phyloP scores from a whole-genome alignment of 2,329 filamentous ascomycete genomes.

The Apiospora pterosperma region DNA sequence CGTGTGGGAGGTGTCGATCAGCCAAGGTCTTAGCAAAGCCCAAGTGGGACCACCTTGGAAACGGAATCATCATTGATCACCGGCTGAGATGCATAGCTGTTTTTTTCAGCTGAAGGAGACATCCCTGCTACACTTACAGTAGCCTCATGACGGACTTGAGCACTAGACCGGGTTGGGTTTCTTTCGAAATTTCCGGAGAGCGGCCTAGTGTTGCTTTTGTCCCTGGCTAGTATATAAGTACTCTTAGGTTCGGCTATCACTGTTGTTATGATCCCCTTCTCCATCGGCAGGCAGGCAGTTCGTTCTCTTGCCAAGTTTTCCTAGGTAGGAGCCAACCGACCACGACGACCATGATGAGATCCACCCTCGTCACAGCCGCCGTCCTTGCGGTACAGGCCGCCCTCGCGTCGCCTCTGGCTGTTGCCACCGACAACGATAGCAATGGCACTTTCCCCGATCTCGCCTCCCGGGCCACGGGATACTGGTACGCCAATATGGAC shows the following conservation, averaged over 20 bases:
- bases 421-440: not conserved
- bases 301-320: not conserved
- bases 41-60: not conserved
- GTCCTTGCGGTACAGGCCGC: not conserved
- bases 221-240: not conserved
- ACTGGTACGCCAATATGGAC: conserved; percentile 42
- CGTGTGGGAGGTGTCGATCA: not conserved
- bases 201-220: not conserved
- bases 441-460: not conserved
- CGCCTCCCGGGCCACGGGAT: conserved; percentile 17
- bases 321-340: not conserved
- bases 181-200: not conserved
- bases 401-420: not conserved
- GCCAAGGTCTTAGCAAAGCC: not conserved
- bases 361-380: not conserved
- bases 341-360: not conserved
- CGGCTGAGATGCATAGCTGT: not conserved
- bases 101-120: not conserved
- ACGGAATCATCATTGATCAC: not conserved
- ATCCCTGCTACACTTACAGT: not conserved
- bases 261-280: not conserved
- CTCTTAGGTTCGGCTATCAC: not conserved
- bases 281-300: not conserved
- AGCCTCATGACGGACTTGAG: not conserved
- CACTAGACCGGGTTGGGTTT: not conserved